These are phyloP conservation scores for Anthracocystis panici-leucophaei DNA, from an alignment of 1,284 basidiomycete genomes.

Conservation along the genomic window DNA sequence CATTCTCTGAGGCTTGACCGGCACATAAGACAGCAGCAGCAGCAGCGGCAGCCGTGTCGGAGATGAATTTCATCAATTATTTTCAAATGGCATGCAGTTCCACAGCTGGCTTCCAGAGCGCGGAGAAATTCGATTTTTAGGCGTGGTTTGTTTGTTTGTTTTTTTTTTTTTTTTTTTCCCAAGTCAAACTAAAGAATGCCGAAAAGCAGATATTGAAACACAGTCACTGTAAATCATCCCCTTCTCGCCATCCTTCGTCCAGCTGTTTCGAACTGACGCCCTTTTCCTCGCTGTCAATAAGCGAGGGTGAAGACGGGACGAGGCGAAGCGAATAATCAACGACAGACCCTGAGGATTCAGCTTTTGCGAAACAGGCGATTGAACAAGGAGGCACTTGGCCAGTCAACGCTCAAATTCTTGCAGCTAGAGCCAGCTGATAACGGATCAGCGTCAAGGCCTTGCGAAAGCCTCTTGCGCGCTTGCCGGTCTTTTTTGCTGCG, in stretches of 20 bases:
- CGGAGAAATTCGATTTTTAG: neutral
- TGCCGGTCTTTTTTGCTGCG: neutral
- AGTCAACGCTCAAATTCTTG: conserved; percentile 29
- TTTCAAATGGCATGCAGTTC: neutral
- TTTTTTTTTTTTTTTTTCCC: no score
- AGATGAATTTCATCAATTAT: conserved; percentile 4
- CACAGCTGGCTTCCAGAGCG: neutral
- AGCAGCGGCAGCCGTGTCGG: conserved; percentile 4
- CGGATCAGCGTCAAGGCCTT: neutral
- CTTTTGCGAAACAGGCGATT: no score
- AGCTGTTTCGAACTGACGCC: no score
- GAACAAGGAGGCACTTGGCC: conserved; percentile 5
- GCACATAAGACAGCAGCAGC: neutral
- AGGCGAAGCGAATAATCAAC: neutral
- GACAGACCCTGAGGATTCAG: no score
- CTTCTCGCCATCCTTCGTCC: no score
- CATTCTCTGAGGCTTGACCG: no score
- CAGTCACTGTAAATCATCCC: no score
- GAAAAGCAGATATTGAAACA: no score
- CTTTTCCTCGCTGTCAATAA: neutral
- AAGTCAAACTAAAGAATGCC: no score
- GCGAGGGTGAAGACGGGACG: neutral
- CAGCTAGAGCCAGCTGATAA: neutral
- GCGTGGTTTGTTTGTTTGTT: no score
- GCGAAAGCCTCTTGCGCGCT: conserved; percentile 1